Base-by-base conservation (phyloP, 2,329 filamentous ascomycete genomes). In the Colletotrichum plurivorum region DNA sequence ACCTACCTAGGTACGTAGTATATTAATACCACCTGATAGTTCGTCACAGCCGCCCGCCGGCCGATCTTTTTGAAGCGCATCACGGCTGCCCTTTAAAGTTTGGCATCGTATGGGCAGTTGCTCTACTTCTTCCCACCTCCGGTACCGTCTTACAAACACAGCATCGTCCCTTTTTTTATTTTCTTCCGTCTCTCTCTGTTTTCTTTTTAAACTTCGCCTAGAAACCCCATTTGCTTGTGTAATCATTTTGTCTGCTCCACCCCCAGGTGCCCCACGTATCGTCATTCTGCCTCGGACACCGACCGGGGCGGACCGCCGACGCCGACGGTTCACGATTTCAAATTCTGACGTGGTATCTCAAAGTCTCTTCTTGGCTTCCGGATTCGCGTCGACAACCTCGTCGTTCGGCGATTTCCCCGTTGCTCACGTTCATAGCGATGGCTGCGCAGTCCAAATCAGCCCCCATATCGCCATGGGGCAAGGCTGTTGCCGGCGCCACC, bases 401-500 rank as follows among this genome's bases (percentile, higher is more conserved):
- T 43, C 51, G 15, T 54, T n/a, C 43, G 12, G 5, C 22, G 12
- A 10, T 49, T 25, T 51, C 18, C 27, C 53, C 16, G 20, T n/a
- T 39, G 41, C 20, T 18, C 18, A 51, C 6, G 48, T 31, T 64
- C 53, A 62, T 69, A 46, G n/a, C 25, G 13, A 89, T 89, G 88
- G 81, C 83, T 67, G 84, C 78, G 61, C 87, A 87, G 75, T 89
- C 88, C 46, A 95, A 94, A 80, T 86, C 90, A 72, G 85, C 85
- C 61, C 85, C 85, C 73, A 89, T 98, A 69, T 94, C 96, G 49
- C 93, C 96, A 63, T 98, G 95, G 95, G 95, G 95, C 63, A 92
- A 92, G 78, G 96, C 96, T 63, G 90, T 97, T 73, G 95, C 96
- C 71, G 96, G 96, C 76, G 94, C 96, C 60, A 93, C 94, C 20